A percentile compares a stretch with the other conserved stretches of the same genome.
Evolutionary conservation across 1,284 basidiomycete species (phyloP).

Genomic region (Xerocomus amazonicus): DNA sequence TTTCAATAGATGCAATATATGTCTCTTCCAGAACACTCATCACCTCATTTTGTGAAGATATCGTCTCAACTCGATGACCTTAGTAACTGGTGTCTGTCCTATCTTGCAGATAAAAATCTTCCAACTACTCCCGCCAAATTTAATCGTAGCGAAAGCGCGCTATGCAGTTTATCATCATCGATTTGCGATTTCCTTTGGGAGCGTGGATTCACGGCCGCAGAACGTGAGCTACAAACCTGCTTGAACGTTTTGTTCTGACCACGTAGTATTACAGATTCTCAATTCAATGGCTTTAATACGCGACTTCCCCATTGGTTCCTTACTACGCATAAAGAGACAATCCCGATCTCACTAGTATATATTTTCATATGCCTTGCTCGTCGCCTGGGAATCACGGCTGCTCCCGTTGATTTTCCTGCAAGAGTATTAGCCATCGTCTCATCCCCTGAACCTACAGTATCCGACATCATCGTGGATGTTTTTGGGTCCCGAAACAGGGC

Average conservation of each 20-base stretch:
- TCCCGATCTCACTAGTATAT: constrained; percentile 61
- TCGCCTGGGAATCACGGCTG: constrained; percentile 49
- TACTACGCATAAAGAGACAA: constrained; percentile 43
- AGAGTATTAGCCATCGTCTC: constrained; percentile 50
- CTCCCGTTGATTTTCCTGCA: constrained; percentile 53
- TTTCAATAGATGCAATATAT: neutral
- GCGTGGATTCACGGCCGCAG: constrained; percentile 41
- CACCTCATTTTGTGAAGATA: constrained; percentile 29
- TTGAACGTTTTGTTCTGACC: constrained; percentile 7
- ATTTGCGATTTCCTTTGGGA: constrained; percentile 48
- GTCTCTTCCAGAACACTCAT: neutral
- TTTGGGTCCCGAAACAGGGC: constrained; percentile 38
- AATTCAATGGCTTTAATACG: constrained; percentile 44
- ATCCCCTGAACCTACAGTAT: constrained; percentile 31
- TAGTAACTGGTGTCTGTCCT: constrained; percentile 38
- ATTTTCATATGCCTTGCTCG: constrained; percentile 53
- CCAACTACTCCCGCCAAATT: constrained; percentile 26
- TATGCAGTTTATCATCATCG: constrained; percentile 32
- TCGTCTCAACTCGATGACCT: constrained; percentile 40
- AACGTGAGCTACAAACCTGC: constrained; percentile 29
- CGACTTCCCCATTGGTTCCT: constrained; percentile 61
- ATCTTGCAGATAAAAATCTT: constrained; percentile 30
- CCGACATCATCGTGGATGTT: constrained; percentile 47
- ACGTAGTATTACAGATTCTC: constrained; percentile 13
- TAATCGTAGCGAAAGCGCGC: constrained; percentile 26